A percentile compares a stretch with the other conserved stretches of the same genome.
These are phyloP conservation scores for Groenewaldozyma tartarivorans DNA, from an alignment of 805 yeast genomes.

Conservation along the genomic window DNA sequence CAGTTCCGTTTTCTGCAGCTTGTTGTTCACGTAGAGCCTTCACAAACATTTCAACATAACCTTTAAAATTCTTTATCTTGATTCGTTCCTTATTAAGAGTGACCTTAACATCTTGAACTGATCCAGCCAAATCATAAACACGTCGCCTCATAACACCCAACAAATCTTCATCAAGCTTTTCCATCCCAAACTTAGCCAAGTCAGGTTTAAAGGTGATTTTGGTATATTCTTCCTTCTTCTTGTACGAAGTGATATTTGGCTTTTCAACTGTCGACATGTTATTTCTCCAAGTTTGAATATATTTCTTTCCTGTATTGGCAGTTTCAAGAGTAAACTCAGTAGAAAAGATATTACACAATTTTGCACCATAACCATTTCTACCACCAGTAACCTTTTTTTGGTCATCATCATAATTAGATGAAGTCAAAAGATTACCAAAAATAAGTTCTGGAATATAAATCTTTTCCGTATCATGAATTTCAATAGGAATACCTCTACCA, in stretches of 20 bases:
- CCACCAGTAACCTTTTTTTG: constrained; percentile 97
- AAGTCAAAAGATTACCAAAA: constrained; percentile 88
- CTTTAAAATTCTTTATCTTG: constrained; percentile 66
- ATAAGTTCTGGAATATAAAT: constrained; percentile 94
- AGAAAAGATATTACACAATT: constrained; percentile 90
- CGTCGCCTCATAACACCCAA: constrained; percentile 82
- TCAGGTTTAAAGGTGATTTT: constrained; percentile 86
- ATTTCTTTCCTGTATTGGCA: constrained; percentile 65
- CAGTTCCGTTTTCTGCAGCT: constrained; percentile 32
- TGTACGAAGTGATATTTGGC: constrained; percentile 57
- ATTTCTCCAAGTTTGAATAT: constrained; percentile 75
- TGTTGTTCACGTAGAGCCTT: constrained; percentile 50
- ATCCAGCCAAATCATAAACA: constrained; percentile 92
- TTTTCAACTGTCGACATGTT: constrained; percentile 75
- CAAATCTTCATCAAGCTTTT: constrained; percentile 69
- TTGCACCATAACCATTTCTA: constrained; percentile 97
- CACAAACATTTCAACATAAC: constrained; percentile 81
- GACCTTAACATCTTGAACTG: constrained; percentile 75
- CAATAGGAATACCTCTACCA: constrained; percentile 92
- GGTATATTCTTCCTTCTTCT: constrained; percentile 62
- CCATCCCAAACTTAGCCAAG: constrained; percentile 75
- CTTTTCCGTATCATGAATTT: constrained; percentile 80
- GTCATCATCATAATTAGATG: constrained; percentile 92
- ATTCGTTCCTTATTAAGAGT: constrained; percentile 66
- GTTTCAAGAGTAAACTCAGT: constrained; percentile 82